Evolutionary conservation across 345 rosid genomes (phyloP), one percentile per base, ranked within the genome.

Genomic region (Jatropha curcas): DNA sequence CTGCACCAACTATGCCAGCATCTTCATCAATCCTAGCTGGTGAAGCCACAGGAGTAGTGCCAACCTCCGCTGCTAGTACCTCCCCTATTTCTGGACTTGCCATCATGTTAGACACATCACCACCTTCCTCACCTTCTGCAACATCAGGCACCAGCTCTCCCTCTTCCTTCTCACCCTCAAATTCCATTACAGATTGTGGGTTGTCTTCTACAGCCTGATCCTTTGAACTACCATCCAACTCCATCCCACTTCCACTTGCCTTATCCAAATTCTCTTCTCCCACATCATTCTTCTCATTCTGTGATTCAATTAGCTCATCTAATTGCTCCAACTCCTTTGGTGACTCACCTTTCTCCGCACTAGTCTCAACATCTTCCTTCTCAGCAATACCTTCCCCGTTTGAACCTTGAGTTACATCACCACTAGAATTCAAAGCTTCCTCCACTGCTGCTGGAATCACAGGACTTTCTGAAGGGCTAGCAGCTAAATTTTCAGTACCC

Each of bases 141-240:
- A 77, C 77, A 70, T 90, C 98, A 30, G 89, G 81, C 50, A 80
- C 68, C 56, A 89, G 74, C 81, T 94, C 99, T 66, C 98, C 98
- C 74, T 95, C 99, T 88, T 91, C 99, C 76, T 78, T 89, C 76
- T 95, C 99, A 14, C 83, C 81, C 60, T 87, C 94, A 41, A 71
- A 64, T 34, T 88, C 94, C 75, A 79, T 45, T n/a, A 53, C 46
- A 20, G 61, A 63, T 55, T 82, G 87, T 71, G 79, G 88, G 72
- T 76, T 79, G n/a, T 87, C 92, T 74, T 80, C 87, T 51, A 79
- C 89, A 33, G 68, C 61, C 67, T 74, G 89, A 74, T 83, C 91
- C 77, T 73, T 81, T 60, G 82, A 50, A 73, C 75, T 85, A 59
- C 85, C 95, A 58, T 86, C 90, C 28, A 69, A 43, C 11, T 75